Conservation (phyloP, 768 basidiomycete genomes). For the Leccinum imitatum region DNA sequence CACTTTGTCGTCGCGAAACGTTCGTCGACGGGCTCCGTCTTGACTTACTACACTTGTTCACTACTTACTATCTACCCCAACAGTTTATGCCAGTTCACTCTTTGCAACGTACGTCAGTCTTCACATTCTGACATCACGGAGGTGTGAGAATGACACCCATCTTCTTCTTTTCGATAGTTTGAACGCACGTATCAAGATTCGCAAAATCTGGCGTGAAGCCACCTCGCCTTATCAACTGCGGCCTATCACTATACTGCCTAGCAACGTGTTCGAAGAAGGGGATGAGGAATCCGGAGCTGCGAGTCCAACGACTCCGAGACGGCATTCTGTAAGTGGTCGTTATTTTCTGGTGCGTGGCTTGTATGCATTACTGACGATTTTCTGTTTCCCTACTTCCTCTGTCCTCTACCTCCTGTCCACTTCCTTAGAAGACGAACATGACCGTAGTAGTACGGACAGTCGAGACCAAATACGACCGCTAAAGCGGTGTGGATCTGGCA, state of each 20-base stretch:
- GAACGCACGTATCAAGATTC: slow-evolving; percentile 20
- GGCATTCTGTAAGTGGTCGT: slow-evolving; percentile 5
- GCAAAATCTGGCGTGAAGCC: neutral
- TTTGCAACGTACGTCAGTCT: slow-evolving; percentile 23
- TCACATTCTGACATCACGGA: neutral
- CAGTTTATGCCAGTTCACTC: slow-evolving; percentile 29
- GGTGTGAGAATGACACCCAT: neutral
- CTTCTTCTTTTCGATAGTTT: slow-evolving; percentile 10
- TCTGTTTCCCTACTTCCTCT: neutral
- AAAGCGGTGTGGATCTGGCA: neutral
- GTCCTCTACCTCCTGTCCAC: neutral
- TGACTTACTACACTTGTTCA: neutral
- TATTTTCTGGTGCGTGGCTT: too few relatives aligned
- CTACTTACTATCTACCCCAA: neutral
- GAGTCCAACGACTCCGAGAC: neutral
- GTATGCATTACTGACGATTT: neutral
- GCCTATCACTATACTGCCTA: slow-evolving; percentile 6
- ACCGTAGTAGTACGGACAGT: slow-evolving; percentile 14
- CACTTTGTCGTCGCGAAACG: neutral
- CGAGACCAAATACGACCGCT: slow-evolving; percentile 14
- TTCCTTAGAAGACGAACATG: slow-evolving; percentile 16
- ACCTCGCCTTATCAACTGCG: neutral
- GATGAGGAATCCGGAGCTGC: neutral
- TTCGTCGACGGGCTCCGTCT: slow-evolving; percentile 3
- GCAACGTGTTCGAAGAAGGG: neutral